phyloP scores from a whole-genome alignment of 352 stramenopile species.

The Pythium dissimile region DNA sequence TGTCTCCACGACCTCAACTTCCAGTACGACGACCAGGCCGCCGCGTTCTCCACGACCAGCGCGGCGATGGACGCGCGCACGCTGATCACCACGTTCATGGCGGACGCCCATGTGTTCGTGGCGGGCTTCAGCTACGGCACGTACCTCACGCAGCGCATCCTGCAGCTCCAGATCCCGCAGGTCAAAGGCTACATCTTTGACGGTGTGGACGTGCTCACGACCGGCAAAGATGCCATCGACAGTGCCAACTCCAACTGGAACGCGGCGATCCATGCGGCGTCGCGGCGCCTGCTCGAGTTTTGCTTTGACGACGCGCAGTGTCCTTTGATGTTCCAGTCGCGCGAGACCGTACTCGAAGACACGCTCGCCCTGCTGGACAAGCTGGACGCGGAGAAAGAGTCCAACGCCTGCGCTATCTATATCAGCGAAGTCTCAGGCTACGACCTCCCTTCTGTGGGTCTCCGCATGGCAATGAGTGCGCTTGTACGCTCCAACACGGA shows the following conservation, averaged over 20 bases:
- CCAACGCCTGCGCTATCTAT: slow-evolving; percentile 13
- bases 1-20: slow-evolving; percentile 23
- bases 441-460: not conserved
- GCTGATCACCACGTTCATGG: slow-evolving; percentile 21
- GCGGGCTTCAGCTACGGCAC: slow-evolving; percentile 27
- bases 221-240: not conserved
- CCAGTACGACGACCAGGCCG: slow-evolving; percentile 15
- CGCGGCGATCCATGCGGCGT: not conserved
- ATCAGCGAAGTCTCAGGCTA: not conserved
- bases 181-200: slow-evolving; percentile 30
- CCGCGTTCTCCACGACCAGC: slow-evolving; percentile 18
- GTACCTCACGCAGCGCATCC: slow-evolving; percentile 20
- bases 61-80: slow-evolving; percentile 16
- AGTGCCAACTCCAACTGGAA: slow-evolving; percentile 16
- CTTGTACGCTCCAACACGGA: too few relatives aligned
- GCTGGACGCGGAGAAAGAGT: slow-evolving; percentile 10
- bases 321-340: slow-evolving; percentile 10
- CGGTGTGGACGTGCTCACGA: slow-evolving; percentile 9
- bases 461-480: too few relatives aligned
- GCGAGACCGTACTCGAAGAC: slow-evolving; percentile 12
- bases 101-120: slow-evolving; percentile 14
- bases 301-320: slow-evolving; percentile 9
- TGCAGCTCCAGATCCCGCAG: slow-evolving; percentile 17
- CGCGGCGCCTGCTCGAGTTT: slow-evolving; percentile 12
- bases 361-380: not conserved